Evolutionary conservation across 2,329 filamentous ascomycete genomes (phyloP).

Genomic region (Paecilomyces sp.): DNA sequence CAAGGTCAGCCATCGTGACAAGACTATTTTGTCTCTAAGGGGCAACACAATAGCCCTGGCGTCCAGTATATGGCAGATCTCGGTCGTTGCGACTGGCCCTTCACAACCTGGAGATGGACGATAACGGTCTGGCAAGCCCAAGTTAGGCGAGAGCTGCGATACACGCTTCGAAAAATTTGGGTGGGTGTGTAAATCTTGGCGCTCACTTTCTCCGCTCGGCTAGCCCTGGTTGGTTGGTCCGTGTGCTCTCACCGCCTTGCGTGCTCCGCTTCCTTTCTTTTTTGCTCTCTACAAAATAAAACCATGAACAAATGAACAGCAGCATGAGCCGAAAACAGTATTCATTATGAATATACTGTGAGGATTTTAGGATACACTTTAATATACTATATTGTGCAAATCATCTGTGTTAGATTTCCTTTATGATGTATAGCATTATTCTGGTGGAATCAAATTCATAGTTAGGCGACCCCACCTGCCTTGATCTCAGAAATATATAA

Average conservation of each 20-base stretch:
- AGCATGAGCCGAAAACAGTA: neutral
- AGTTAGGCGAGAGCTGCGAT: slow-evolving; percentile 15
- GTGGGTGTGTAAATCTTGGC: slow-evolving; percentile 33
- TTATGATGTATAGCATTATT: too few species aligned
- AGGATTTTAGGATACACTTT: too few species aligned
- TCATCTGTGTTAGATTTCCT: too few species aligned
- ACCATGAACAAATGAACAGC: neutral
- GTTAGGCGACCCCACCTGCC: too few species aligned
- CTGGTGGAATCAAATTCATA: too few species aligned
- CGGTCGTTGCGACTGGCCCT: neutral
- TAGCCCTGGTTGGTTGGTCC: slow-evolving; percentile 3
- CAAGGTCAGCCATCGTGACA: slow-evolving; percentile 29
- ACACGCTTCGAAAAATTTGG: slow-evolving; percentile 28
- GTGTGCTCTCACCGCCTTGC: slow-evolving; percentile 14
- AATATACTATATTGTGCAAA: too few species aligned
- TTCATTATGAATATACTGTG: neutral
- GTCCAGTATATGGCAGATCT: neutral
- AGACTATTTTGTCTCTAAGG: neutral
- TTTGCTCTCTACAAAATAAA: neutral
- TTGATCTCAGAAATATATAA: too few species aligned
- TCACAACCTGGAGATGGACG: slow-evolving; percentile 1
- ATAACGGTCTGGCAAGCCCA: neutral
- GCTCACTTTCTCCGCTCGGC: slow-evolving; percentile 23
- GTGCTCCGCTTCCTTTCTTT: neutral
- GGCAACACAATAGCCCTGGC: neutral